Evolutionary conservation across 805 yeast species (phyloP), one percentile per base, ranked within the genome.

Genomic region (Wickerhamomyces chambardii): DNA sequence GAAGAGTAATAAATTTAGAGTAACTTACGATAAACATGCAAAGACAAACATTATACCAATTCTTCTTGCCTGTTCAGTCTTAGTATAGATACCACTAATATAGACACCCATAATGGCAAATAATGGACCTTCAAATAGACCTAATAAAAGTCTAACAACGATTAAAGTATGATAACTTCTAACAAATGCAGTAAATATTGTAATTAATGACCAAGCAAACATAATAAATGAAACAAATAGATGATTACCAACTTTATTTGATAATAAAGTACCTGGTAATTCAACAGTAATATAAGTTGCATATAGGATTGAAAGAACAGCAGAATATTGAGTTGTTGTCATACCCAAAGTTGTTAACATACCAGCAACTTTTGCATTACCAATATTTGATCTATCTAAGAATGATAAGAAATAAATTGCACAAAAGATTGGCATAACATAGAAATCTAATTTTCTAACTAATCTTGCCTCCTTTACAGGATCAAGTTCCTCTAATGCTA

Each of bases 101-200:
- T 67, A 67, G 44, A 70, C 64, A 38, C 59, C 60, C 37, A 72
- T 59, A 24, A 68, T 63, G 2, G 78, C 75, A 46, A 66, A 68
- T 33, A 72, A 64, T 35, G 73, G 70, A 30, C 68, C 61, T 51
- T 75, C 81, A 37, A 65, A 64, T 15, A 65, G 53, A 17, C 82
- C 82, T 26, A 75, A 45, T 15, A 75, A 50, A 45, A 73, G 47
- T 42, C 81, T 54, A 18, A 64, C 60, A 0, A 66, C 68, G 39
- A 75, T 39, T 29, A 75, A 47, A 6, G 68, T 61, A 9, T 61
- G 59, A 44, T 64, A 70, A 32, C 46, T 55, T 17, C 48, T 51
- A 11, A 63, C 65, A 57, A 68, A 68, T 2, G 68, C 58, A 7
- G 68, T 63, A 31, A 63, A 58, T 17, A 67, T 43, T 2, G 63